Base-by-base conservation (phyloP, 2,329 filamentous ascomycete genomes). In the Fusarium sp. region DNA sequence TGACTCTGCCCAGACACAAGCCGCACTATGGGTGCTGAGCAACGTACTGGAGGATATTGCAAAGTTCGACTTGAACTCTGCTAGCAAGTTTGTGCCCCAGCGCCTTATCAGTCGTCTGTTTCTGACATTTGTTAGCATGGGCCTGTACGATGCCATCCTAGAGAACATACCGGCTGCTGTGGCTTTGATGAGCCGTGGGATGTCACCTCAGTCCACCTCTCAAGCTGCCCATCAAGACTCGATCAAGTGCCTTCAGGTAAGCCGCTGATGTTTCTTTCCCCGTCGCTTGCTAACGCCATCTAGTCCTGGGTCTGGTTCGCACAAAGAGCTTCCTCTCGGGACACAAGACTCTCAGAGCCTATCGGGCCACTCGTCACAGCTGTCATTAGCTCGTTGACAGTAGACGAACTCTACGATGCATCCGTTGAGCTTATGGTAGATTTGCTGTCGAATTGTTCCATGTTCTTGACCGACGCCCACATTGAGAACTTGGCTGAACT, bases 271-370 rank as follows among this genome's bases (percentile, higher is more conserved):
- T 5, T 27, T 13, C 59, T n/a, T 20, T 25, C 27, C n/a, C 20
- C 33, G 8, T 5, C 31, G 4, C 6, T 40, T 2, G 18, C 64
- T 79, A 52, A 79, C 52, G 2, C 11, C 18, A 65, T 45, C 47
- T 18, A 93, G 91, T 88, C 92, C 6, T 96, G 93, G 93, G 88
- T 95, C 35, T 87, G 90, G 75, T 95, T 95, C 78, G 91, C 91
- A 6, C 92, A 95, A 77, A 88, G 90, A 36, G 86, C 89, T 31
- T 90, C 91, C 59, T 84, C 88, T 4, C 87, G 88, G 54, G 88
- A 89, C 36, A 87, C 87, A 18, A 85, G 88, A 18, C 85, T 93
- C 35, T 84, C 93, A 3, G 84, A 87, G 20, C 86, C 89, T 20
- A 85, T 95, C 16, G 89, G 89, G 35, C 85, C 87, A 2, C 83